These are phyloP conservation scores for Clonostachys solani DNA, from an alignment of 2,329 filamentous ascomycete species.

Conservation along the genomic window DNA sequence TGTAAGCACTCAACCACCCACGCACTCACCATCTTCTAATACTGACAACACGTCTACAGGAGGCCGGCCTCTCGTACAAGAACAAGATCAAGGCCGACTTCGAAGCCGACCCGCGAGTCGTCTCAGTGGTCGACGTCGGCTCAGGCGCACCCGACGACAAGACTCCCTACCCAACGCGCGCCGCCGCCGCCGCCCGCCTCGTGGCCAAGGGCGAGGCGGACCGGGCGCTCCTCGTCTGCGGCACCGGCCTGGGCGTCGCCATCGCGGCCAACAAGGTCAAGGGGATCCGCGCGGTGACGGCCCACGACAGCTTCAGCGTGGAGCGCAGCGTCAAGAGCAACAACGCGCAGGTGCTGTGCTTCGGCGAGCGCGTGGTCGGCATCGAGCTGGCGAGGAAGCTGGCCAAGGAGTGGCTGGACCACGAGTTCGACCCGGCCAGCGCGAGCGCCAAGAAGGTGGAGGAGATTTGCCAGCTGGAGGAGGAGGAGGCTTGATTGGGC, in stretches of 20 bases:
- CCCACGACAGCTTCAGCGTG: conserved; percentile 81
- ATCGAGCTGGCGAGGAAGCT: conserved; percentile 74
- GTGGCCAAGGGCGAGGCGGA: conserved; percentile 63
- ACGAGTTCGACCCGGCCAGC: conserved; percentile 65
- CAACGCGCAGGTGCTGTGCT: conserved; percentile 81
- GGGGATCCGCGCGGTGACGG: conserved; percentile 81
- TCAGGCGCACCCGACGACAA: conserved; percentile 63
- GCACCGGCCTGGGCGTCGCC: conserved; percentile 81
- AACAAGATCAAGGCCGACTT: conserved; percentile 72
- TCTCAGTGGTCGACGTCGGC: conserved; percentile 69
- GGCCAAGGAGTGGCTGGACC: conserved; percentile 79
- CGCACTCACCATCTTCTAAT: not conserved
- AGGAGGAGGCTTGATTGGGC: not conserved
- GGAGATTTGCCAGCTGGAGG: conserved; percentile 33
- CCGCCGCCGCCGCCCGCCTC: conserved; percentile 65
- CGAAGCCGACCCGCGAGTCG: conserved; percentile 61
- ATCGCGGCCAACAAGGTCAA: conserved; percentile 87
- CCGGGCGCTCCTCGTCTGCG: conserved; percentile 78
- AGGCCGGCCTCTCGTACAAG: conserved; percentile 77
- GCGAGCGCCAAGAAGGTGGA: conserved; percentile 40
- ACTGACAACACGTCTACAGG: conserved; percentile 25
- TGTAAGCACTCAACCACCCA: conserved; percentile 27
- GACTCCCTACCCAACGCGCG: conserved; percentile 77
- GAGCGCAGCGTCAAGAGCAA: conserved; percentile 80
- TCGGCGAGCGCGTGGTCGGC: conserved; percentile 80